A percentile compares a stretch with the other conserved stretches of the same genome.
Conservation (phyloP, 257 asterid species). For the Rehmannia glutinosa region DNA sequence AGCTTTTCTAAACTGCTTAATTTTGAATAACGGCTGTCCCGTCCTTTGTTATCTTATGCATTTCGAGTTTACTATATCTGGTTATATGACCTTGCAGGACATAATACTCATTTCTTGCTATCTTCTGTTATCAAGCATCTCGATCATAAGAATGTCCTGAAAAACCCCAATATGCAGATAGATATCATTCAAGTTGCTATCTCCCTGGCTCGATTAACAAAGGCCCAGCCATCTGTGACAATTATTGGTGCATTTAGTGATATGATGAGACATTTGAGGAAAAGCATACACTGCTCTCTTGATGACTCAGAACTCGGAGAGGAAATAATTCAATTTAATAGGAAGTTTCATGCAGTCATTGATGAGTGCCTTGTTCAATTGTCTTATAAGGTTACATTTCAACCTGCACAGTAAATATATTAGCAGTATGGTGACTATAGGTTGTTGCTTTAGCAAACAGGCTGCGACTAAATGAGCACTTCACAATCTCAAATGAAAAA, state of each 20-base stretch:
- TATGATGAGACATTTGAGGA: constrained; percentile 74
- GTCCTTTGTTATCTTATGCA: constrained; percentile 19
- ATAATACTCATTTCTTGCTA: constrained; percentile 58
- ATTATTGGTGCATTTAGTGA: constrained; percentile 69
- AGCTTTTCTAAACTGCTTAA: constrained; percentile 12
- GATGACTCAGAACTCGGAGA: constrained; percentile 62
- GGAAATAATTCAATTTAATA: constrained; percentile 53
- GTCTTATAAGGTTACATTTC: constrained; percentile 52
- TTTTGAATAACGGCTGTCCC: constrained; percentile 1
- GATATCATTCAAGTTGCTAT: constrained; percentile 68
- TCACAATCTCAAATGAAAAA: background rate
- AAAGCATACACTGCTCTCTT: constrained; percentile 57
- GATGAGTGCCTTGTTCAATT: constrained; percentile 70
- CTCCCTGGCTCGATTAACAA: constrained; percentile 49
- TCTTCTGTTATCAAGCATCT: constrained; percentile 74
- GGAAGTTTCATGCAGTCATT: constrained; percentile 44
- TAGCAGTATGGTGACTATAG: background rate
- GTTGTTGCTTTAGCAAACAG: constrained; percentile 4
- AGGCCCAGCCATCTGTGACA: constrained; percentile 56
- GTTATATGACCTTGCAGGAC: constrained; percentile 45
- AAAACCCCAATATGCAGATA: constrained; percentile 57
- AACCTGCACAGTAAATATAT: constrained; percentile 8
- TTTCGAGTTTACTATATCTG: constrained; percentile 21
- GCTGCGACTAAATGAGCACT: constrained; percentile 10
- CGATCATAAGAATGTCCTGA: constrained; percentile 69